Evolutionary conservation across 1,284 basidiomycete genomes (phyloP).

Genomic region (Mixia osmundae): DNA sequence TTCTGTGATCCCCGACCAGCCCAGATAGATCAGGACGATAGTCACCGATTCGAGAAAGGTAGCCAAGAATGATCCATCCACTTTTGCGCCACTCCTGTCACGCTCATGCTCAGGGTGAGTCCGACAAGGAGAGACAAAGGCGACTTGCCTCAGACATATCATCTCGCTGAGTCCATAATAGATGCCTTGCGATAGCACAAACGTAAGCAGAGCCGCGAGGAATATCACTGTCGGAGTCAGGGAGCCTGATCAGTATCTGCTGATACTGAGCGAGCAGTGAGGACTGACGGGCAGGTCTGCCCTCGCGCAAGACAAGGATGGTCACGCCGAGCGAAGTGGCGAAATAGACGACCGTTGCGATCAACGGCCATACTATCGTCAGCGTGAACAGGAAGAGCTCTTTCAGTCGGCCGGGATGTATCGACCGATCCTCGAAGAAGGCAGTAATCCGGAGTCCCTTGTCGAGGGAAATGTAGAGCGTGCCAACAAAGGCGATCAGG

Average conservation of each 20-base stretch:
- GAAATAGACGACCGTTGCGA: neutral
- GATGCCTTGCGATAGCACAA: neutral
- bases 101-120: too few species aligned
- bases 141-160: too few species aligned
- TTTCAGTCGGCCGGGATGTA: slow-evolving; percentile 11
- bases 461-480: slow-evolving; percentile 18
- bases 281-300: neutral
- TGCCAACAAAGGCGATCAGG: slow-evolving; percentile 12
- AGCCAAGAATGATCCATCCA: neutral
- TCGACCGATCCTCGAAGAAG: slow-evolving; percentile 18
- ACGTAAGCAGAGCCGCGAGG: neutral
- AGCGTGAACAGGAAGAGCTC: slow-evolving; percentile 17
- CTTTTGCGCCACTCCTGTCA: neutral
- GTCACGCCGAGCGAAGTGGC: neutral
- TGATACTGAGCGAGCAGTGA: neutral
- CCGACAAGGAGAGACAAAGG: too few species aligned
- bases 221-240: slow-evolving; percentile 1
- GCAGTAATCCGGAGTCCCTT: slow-evolving; percentile 16
- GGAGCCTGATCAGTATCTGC: neutral
- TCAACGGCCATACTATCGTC: slow-evolving; percentile 10
- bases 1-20: too few species aligned
- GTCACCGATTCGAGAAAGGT: slow-evolving; percentile 1
- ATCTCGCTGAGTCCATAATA: neutral
- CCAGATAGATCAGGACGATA: neutral
- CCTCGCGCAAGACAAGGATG: neutral